Conservation (phyloP, 192 early-diverging fungal species). For the Pilobolus umbonatus region DNA sequence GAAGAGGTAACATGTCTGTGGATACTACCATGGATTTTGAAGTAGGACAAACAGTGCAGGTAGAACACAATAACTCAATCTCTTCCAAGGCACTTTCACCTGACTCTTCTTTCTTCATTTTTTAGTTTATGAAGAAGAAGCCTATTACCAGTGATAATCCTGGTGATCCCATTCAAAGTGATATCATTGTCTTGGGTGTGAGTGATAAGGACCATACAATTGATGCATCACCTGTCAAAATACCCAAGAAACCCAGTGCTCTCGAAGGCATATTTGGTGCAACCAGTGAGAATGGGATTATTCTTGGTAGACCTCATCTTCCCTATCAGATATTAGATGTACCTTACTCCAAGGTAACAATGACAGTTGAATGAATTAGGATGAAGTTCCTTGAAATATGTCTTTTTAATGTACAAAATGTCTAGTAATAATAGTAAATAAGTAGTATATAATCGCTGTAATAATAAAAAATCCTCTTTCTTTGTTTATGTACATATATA, state of each 20-base stretch:
- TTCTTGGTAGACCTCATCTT: slow-evolving; percentile 34
- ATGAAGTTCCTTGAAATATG: no score
- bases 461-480: no score
- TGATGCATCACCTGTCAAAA: slow-evolving; percentile 6
- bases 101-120: background rate
- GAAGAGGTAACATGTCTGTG: slow-evolving; percentile 52
- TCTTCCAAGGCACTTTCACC: background rate
- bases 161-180: background rate
- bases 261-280: slow-evolving; percentile 38
- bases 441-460: no score
- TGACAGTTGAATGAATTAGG: no score
- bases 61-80: slow-evolving; percentile 21
- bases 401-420: no score
- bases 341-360: slow-evolving; percentile 20
- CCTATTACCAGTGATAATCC: background rate
- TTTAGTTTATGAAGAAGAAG: slow-evolving; percentile 29
- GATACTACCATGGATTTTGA: slow-evolving; percentile 47
- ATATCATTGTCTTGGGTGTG: slow-evolving; percentile 15
- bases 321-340: slow-evolving; percentile 24
- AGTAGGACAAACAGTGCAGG: slow-evolving; percentile 46
- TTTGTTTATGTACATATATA: no score
- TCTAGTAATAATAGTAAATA: no score
- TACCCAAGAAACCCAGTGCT: background rate
- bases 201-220: slow-evolving; percentile 21
- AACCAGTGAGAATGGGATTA: slow-evolving; percentile 49